Percentiles rank a stretch among this genome's conserved stretches.
Conservation (phyloP, 352 stramenopile species). For the Pythium volutum region DNA sequence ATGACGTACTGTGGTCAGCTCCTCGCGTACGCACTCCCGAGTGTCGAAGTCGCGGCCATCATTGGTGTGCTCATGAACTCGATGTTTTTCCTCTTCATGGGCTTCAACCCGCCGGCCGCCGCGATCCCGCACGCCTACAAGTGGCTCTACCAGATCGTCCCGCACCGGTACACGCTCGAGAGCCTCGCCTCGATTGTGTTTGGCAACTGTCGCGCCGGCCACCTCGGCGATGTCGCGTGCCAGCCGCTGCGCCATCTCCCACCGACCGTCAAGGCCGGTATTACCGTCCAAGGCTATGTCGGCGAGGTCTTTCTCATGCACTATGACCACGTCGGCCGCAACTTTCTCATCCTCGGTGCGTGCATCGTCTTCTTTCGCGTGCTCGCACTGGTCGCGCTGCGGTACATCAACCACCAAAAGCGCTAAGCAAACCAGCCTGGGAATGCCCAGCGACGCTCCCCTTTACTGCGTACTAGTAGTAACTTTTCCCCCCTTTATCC, state of each 20-base stretch:
- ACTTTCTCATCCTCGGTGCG: slow-evolving; percentile 47
- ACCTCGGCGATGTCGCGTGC: slow-evolving; percentile 47
- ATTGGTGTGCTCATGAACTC: slow-evolving; percentile 30
- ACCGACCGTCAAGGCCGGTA: slow-evolving; percentile 30
- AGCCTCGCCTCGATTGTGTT: slow-evolving; percentile 22
- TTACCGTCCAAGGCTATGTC: no score
- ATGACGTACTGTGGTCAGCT: slow-evolving; percentile 71
- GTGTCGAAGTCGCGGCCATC: slow-evolving; percentile 29
- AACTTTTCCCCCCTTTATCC: no score
- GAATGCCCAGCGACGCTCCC: no score
- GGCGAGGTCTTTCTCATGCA: no score
- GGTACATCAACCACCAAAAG: no score
- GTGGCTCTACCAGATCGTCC: slow-evolving; percentile 28
- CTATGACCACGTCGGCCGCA: slow-evolving; percentile 38
- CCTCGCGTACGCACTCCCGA: slow-evolving; percentile 42
- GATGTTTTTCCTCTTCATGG: slow-evolving; percentile 33
- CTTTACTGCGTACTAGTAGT: no score
- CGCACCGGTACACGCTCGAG: slow-evolving; percentile 22
- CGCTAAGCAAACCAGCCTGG: no score
- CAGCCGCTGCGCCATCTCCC: slow-evolving; percentile 45
- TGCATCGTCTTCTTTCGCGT: slow-evolving; percentile 20
- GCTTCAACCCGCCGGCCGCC: slow-evolving; percentile 28
- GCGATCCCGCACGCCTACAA: slow-evolving; percentile 16
- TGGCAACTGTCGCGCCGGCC: slow-evolving; percentile 32
- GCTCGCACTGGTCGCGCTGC: no score